Evolutionary conservation across 345 rosid species (phyloP).

Genomic region (Schrenkiella parvula): DNA sequence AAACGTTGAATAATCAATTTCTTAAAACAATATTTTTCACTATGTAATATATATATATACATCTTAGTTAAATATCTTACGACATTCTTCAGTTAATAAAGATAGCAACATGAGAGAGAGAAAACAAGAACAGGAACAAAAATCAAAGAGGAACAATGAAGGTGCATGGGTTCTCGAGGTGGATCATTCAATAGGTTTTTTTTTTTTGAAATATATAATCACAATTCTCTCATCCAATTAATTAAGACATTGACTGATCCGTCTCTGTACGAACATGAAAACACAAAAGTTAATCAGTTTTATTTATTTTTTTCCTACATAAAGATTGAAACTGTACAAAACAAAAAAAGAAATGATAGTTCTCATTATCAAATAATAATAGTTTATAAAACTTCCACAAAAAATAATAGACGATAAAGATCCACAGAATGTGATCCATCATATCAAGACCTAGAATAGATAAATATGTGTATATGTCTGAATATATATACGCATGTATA

Average conservation of each 20-base stretch:
- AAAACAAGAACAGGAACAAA: conserved; percentile 9
- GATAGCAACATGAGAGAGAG: neutral
- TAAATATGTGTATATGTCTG: neutral
- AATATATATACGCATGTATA: conserved; percentile 2
- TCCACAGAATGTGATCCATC: conserved; percentile 23
- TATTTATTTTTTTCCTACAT: neutral
- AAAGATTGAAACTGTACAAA: neutral
- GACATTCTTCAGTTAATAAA: neutral
- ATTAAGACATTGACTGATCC: conserved; percentile 24
- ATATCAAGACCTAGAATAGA: conserved; percentile 28
- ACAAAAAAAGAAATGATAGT: neutral
- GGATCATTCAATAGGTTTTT: conserved; percentile 11
- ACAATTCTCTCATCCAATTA: neutral
- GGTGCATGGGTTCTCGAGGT: conserved; percentile 27
- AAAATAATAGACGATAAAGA: neutral
- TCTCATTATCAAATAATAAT: neutral
- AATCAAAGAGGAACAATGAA: conserved; percentile 25
- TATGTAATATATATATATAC: neutral
- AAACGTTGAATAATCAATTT: neutral
- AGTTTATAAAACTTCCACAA: neutral
- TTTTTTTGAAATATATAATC: neutral
- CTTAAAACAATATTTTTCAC: neutral
- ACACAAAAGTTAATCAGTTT: neutral
- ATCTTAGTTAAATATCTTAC: neutral
- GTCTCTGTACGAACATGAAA: conserved; percentile 11